These are phyloP conservation scores for Citrus australasica DNA, from an alignment of 345 rosid species.

Conservation along the genomic window DNA sequence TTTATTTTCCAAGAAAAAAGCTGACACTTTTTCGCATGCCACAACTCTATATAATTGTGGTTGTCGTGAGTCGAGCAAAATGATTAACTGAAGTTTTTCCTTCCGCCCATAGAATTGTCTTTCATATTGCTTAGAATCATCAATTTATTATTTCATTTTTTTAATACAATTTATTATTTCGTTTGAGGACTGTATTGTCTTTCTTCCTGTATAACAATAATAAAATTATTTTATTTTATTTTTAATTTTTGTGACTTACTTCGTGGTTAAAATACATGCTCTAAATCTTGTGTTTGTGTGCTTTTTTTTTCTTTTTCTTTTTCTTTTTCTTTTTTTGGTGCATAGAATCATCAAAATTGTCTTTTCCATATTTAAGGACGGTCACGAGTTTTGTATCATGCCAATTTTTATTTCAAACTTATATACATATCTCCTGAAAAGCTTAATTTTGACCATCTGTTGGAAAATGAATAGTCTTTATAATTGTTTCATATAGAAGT, in stretches of 20 bases:
- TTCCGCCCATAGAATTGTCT: neutral
- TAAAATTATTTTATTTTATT: neutral
- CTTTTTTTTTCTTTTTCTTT: fast-evolving
- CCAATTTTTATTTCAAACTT: neutral
- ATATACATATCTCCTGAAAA: neutral
- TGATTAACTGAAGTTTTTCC: neutral
- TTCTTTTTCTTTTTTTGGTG: fast-evolving
- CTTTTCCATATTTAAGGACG: neutral
- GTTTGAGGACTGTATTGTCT: neutral
- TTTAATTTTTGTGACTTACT: neutral
- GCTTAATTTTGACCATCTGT: neutral
- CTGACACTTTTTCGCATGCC: neutral
- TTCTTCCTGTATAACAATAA: neutral
- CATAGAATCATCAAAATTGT: neutral
- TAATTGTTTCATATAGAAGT: neutral
- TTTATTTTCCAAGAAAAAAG: neutral
- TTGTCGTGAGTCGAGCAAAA: neutral
- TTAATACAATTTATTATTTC: neutral
- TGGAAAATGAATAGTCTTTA: neutral
- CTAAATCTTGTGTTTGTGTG: neutral
- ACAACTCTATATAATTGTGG: neutral
- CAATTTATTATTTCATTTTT: neutral
- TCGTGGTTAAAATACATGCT: neutral
- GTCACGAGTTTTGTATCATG: neutral
- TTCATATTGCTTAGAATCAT: neutral